Evolutionary conservation across 768 basidiomycete genomes (phyloP).

Genomic region (Suillus subalutaceus): DNA sequence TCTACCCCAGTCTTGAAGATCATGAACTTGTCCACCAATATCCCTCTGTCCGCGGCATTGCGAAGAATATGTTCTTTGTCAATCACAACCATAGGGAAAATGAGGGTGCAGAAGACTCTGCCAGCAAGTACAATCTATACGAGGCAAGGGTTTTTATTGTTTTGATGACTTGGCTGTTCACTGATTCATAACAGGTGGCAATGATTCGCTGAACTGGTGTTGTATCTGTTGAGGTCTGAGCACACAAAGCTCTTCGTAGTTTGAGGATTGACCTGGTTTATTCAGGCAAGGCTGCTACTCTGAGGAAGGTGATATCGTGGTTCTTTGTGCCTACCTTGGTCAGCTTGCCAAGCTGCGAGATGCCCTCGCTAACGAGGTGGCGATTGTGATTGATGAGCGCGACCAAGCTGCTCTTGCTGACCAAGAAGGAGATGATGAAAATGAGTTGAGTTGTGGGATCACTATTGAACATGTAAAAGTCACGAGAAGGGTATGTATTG

Average conservation of each 20-base stretch:
- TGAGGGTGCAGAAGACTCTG: slow-evolving; percentile 59
- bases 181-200: slow-evolving; percentile 30
- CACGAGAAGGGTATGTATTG: slow-evolving; percentile 49
- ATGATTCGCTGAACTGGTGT: slow-evolving; percentile 57
- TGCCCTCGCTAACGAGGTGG: slow-evolving; percentile 48
- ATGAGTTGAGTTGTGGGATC: slow-evolving; percentile 18
- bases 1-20: slow-evolving; percentile 65
- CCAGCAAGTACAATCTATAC: slow-evolving; percentile 65
- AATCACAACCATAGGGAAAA: slow-evolving; percentile 65
- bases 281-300: slow-evolving; percentile 51
- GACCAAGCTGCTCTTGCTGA: slow-evolving; percentile 64
- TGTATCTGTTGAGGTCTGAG: slow-evolving; percentile 48
- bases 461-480: slow-evolving; percentile 53
- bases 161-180: slow-evolving; percentile 21
- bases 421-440: slow-evolving; percentile 43
- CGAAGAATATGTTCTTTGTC: slow-evolving; percentile 68
- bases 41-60: slow-evolving; percentile 61
- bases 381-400: slow-evolving; percentile 69
- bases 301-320: slow-evolving; percentile 51
- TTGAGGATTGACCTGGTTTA: neutral
- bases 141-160: slow-evolving; percentile 62
- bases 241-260: neutral
- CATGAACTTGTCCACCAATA: slow-evolving; percentile 54
- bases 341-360: slow-evolving; percentile 50
- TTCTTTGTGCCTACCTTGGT: slow-evolving; percentile 56